Conservation (phyloP, 2,329 filamentous ascomycete genomes). For the Sarocladium oryzae region DNA sequence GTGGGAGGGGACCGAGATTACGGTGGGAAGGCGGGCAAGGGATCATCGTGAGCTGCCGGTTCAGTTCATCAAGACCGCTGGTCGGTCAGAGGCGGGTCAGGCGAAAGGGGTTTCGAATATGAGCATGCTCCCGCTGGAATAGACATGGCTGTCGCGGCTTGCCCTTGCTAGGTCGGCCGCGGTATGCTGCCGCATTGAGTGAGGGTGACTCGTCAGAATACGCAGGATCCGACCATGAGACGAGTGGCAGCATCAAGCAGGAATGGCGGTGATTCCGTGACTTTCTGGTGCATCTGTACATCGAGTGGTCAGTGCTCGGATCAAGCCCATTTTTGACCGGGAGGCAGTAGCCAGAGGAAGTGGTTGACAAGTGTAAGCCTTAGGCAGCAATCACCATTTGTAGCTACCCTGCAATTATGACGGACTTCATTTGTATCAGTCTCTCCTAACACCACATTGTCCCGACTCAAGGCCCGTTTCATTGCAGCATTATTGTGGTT, state of each 20-base stretch:
- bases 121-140: background rate
- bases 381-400: too few species aligned
- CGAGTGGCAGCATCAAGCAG: too few species aligned
- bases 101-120: background rate
- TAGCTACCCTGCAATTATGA: background rate
- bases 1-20: background rate
- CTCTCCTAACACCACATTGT: background rate
- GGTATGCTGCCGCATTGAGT: background rate
- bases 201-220: too few species aligned
- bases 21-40: slow-evolving; percentile 3
- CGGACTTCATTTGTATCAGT: background rate
- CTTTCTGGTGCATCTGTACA: too few species aligned
- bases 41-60: slow-evolving; percentile 5
- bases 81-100: background rate
- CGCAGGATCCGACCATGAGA: too few species aligned
- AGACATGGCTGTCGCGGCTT: background rate
- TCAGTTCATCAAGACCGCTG: background rate
- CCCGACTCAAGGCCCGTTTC: background rate
- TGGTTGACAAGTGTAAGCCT: too few species aligned
- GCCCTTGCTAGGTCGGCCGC: background rate
- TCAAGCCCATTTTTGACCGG: too few species aligned
- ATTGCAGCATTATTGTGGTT: background rate
- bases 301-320: too few species aligned
- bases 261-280: too few species aligned
- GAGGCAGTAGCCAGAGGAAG: too few species aligned